Percentiles rank a stretch among this genome's conserved stretches.
Evolutionary conservation across 768 basidiomycete genomes (phyloP).

Genomic region (Leccinellum albellum): DNA sequence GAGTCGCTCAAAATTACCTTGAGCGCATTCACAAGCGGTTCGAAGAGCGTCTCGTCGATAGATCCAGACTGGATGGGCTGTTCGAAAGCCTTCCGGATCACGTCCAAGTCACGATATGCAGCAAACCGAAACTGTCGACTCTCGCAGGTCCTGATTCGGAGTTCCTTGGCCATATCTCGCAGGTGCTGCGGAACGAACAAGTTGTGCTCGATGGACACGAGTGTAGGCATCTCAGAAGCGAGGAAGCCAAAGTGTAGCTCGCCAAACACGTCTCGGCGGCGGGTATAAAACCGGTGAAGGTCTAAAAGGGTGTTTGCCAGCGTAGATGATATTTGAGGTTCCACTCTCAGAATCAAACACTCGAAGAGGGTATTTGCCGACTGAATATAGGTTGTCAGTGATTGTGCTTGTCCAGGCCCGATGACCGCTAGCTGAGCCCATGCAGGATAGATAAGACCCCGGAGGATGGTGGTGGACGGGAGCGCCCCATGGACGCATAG

Average conservation of each 20-base stretch:
- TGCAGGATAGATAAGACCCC: constrained; percentile 73
- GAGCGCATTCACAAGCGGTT: constrained; percentile 63
- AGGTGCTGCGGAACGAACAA: constrained; percentile 46
- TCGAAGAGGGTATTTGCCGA: constrained; percentile 64
- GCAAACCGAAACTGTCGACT: constrained; percentile 69
- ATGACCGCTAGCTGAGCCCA: constrained; percentile 59
- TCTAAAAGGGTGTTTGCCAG: constrained; percentile 55
- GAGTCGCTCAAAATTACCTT: constrained; percentile 63
- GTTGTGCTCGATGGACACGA: constrained; percentile 71
- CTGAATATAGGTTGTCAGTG: constrained; percentile 50
- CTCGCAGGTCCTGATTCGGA: constrained; percentile 60
- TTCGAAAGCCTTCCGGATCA: constrained; percentile 67
- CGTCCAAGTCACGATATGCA: constrained; percentile 70
- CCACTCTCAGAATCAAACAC: constrained; percentile 53
- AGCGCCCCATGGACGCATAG: constrained; percentile 65
- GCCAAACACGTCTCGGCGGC: constrained; percentile 63
- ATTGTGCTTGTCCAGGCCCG: constrained; percentile 34
- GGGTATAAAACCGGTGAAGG: constrained; percentile 64
- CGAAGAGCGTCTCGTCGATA: constrained; percentile 49
- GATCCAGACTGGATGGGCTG: constrained; percentile 48
- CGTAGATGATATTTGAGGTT: constrained; percentile 36
- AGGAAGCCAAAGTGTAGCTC: constrained; percentile 64
- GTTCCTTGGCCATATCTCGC: constrained; percentile 43
- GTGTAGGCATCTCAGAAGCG: constrained; percentile 59
- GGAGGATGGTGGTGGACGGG: constrained; percentile 66